These are phyloP conservation scores for Annulohypoxylon maeteangense DNA, from an alignment of 495 filamentous ascomycete genomes.

Conservation along the genomic window DNA sequence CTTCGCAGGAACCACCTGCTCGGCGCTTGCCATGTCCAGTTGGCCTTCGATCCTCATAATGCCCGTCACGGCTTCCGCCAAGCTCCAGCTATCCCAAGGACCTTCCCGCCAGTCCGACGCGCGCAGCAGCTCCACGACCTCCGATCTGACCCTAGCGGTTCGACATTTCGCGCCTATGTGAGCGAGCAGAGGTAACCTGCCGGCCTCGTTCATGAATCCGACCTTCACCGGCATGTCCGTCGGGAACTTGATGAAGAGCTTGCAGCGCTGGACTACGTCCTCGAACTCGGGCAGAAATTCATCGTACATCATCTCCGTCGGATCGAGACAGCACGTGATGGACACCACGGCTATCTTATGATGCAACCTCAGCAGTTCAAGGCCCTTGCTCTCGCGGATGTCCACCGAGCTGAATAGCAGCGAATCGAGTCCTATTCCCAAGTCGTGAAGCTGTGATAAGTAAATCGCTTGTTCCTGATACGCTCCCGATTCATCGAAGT, in stretches of 20 bases:
- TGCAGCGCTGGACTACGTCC: constrained; percentile 35
- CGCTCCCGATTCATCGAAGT: constrained; percentile 32
- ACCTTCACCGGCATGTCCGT: constrained; percentile 6
- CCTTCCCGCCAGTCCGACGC: constrained; percentile 35
- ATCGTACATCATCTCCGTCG: constrained; percentile 44
- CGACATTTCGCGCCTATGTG: constrained; percentile 41
- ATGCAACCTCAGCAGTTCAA: constrained; percentile 40
- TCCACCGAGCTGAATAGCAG: constrained; percentile 23
- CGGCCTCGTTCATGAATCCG: constrained; percentile 37
- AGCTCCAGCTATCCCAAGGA: constrained; percentile 37
- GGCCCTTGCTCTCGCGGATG: constrained; percentile 25
- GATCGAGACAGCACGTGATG: constrained; percentile 39
- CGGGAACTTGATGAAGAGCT: constrained; percentile 23
- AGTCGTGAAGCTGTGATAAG: constrained; percentile 26
- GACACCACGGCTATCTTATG: constrained; percentile 25
- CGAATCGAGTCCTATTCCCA: constrained; percentile 33
- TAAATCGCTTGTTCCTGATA: constrained; percentile 34
- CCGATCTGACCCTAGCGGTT: constrained; percentile 15
- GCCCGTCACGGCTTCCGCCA: constrained; percentile 27
- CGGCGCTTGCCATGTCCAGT: constrained; percentile 4
- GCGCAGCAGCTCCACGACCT: constrained; percentile 29
- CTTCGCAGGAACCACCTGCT: constrained; percentile 2
- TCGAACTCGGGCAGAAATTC: constrained; percentile 38
- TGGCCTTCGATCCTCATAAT: constrained; percentile 41
- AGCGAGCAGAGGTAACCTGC: constrained; percentile 29